Evolutionary conservation across 2,329 filamentous ascomycete genomes (phyloP).

Genomic region (Diaporthe eres): DNA sequence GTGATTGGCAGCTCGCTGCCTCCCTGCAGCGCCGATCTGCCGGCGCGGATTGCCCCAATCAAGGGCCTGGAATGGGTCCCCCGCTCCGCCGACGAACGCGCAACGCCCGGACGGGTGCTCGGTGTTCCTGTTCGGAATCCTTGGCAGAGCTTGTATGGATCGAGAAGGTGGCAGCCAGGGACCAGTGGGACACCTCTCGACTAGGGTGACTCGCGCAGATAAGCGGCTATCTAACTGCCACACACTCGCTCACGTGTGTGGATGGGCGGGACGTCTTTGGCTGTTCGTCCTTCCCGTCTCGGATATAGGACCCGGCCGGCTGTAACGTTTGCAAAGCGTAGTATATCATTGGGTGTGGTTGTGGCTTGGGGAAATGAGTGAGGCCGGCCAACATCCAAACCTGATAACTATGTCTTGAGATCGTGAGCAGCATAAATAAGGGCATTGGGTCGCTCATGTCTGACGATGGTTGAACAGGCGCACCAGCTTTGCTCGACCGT

Average conservation of each 20-base stretch:
- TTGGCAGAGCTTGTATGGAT: conserved; percentile 33
- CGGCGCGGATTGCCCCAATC: conserved; percentile 4
- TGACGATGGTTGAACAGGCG: not conserved
- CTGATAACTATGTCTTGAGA: not conserved
- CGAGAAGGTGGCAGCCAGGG: conserved; percentile 20
- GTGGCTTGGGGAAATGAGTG: conserved; percentile 20
- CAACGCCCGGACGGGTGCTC: not conserved
- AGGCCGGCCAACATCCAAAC: not conserved
- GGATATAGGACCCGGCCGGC: conserved; percentile 18
- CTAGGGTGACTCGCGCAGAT: conserved; percentile 17
- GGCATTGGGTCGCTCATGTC: not conserved
- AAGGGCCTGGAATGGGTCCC: not conserved
- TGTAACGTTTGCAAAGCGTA: conserved; percentile 2
- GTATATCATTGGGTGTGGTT: conserved; percentile 3
- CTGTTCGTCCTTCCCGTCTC: conserved; percentile 31
- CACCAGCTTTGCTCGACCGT: conserved; percentile 16
- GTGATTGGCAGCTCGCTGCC: conserved; percentile 5
- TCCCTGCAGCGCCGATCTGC: not conserved
- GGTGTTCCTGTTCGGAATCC: conserved; percentile 23
- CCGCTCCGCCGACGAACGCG: conserved; percentile 20
- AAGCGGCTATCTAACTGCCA: conserved; percentile 26
- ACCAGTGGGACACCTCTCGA: not conserved
- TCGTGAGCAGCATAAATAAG: conserved; percentile 19
- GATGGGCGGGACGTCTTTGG: not conserved
- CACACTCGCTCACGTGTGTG: conserved; percentile 26